Conservation (phyloP, 306 rosid genomes). For the Prunus kanzakura region DNA sequence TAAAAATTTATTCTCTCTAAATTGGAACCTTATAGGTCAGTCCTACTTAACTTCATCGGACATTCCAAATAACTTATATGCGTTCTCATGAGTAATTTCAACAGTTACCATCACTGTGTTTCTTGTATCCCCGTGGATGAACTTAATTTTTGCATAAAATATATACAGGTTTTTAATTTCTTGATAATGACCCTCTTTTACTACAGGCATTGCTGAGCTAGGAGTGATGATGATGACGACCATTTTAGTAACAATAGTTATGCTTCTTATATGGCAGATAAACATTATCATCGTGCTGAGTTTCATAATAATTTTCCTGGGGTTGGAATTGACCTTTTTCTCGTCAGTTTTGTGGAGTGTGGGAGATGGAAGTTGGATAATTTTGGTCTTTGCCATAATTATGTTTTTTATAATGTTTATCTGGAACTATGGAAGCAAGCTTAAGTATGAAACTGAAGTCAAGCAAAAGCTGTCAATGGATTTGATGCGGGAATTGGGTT, state of each 20-base stretch:
- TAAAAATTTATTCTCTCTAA: background rate
- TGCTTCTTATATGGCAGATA: slow-evolving; percentile 99
- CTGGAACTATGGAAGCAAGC: slow-evolving; percentile 98
- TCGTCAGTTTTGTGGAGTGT: slow-evolving; percentile 88
- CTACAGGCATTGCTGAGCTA: slow-evolving; percentile 94
- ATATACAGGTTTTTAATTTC: slow-evolving; percentile 8
- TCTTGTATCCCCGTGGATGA: background rate
- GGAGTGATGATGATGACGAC: slow-evolving; percentile 99
- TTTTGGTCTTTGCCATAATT: slow-evolving; percentile 71
- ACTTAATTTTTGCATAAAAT: background rate
- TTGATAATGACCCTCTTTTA: slow-evolving; percentile 26
- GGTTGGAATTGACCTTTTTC: slow-evolving; percentile 81
- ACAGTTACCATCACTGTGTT: background rate
- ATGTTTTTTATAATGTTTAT: slow-evolving; percentile 81
- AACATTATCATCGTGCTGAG: slow-evolving; percentile 62
- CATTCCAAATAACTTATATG: background rate
- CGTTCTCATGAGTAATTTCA: background rate
- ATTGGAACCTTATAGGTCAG: background rate
- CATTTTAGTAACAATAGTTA: slow-evolving; percentile 78
- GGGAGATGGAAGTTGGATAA: slow-evolving; percentile 95
- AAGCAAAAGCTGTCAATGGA: slow-evolving; percentile 83
- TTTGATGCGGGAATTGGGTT: slow-evolving; percentile 82
- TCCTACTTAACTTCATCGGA: background rate
- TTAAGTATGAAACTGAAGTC: slow-evolving; percentile 92
- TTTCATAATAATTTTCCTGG: slow-evolving; percentile 71